A percentile compares a stretch with the other conserved stretches of the same genome.
These are phyloP conservation scores for Trichosporon faecale DNA, from an alignment of 1,284 basidiomycete species.

Conservation along the genomic window DNA sequence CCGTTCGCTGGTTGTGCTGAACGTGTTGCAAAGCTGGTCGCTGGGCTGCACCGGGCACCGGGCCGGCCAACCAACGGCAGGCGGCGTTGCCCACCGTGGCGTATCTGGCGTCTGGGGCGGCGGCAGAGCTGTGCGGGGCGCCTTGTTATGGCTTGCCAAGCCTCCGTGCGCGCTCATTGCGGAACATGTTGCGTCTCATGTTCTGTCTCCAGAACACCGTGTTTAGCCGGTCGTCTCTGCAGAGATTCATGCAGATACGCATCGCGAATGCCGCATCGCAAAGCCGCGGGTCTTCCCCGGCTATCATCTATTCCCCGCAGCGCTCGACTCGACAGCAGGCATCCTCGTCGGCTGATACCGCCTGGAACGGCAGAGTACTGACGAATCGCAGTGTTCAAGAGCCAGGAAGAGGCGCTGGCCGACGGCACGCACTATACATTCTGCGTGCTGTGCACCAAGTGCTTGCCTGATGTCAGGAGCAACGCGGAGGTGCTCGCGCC, in stretches of 20 bases:
- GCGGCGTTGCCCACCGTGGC: slow-evolving; percentile 2
- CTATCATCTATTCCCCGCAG: neutral
- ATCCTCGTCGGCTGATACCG: no score
- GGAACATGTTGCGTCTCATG: neutral
- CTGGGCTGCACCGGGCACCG: no score
- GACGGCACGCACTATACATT: slow-evolving; percentile 61
- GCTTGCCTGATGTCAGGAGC: slow-evolving; percentile 64
- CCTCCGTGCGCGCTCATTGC: neutral
- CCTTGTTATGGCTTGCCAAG: neutral
- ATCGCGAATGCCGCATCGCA: no score
- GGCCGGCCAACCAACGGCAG: no score
- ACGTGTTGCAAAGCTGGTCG: no score
- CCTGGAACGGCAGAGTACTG: neutral
- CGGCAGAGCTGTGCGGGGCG: neutral
- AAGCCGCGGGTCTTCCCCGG: no score
- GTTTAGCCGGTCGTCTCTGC: neutral
- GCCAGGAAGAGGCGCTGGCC: slow-evolving; percentile 59
- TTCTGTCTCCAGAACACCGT: neutral
- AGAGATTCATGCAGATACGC: neutral
- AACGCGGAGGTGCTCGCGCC: slow-evolving; percentile 62
- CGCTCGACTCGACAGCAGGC: no score
- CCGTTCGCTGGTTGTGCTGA: no score
- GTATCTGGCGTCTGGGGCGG: neutral
- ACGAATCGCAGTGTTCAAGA: slow-evolving; percentile 57
- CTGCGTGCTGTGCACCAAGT: slow-evolving; percentile 69